Base-by-base conservation (phyloP, 257 asterid species). In the Nemophila menziesii region DNA sequence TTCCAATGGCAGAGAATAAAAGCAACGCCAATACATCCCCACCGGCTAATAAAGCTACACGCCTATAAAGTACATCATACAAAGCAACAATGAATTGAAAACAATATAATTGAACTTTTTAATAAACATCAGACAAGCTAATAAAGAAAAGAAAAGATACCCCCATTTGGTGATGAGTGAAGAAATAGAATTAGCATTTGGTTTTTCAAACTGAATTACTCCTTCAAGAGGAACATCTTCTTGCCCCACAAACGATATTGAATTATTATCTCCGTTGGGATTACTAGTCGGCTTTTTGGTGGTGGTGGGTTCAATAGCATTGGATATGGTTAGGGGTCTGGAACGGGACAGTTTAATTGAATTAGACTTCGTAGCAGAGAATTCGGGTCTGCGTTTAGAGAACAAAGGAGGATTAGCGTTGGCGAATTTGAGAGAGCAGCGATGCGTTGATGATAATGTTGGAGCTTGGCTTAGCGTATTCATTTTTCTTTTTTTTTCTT, bases 11-110 rank as follows among this genome's bases (percentile, higher is more conserved):
- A 14, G 96, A 70, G 66, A 85, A 85, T 48, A 90, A 36, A 24
- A 90, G 57, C 81, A 90, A 48, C 11, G 79, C 82, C 49, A 72
- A 67, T 41, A 79, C 94, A 60, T 89, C 98, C 33, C 96, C 98
- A 54, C 87, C 87, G 42, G 96, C 87, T 43, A 89, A 65, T 41
- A 76, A 39, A 14, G 73, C 87, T 66, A 84, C 96, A 20, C 74
- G 74, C 5, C 98, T 89, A 49, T 52, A 22, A 5, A 42, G n/a
- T 22, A 63, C 22, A 49, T 60, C 40, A 43, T 44, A 33, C 24
- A 38, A 42, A 4, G 5, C 8, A 33, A 20, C 14, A 18, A 3
- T 33, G 9, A 24, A 27, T 46, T 17, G 1, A 29, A 44, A 18
- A n/a, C 18, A 12, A 36, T 34, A 18, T 51, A 3, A n/a, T 1